Conservation (phyloP, 2,329 filamentous ascomycete genomes). For the Colletotrichum lupini region DNA sequence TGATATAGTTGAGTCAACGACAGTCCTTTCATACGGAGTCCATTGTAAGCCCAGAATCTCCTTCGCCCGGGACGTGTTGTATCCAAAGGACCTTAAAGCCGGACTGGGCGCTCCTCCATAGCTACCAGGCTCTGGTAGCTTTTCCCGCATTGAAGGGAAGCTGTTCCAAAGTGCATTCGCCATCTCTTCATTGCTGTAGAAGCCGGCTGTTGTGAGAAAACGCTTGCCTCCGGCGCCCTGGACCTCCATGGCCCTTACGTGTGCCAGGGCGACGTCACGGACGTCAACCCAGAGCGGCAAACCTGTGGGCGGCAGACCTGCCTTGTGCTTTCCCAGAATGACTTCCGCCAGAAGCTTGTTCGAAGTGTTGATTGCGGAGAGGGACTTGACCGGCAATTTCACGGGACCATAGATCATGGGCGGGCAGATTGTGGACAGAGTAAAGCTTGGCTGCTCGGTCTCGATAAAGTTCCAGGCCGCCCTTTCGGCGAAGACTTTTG, state of each 20-base stretch:
- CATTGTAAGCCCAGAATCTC: conserved; percentile 59
- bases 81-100: conserved; percentile 35
- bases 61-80: conserved; percentile 54
- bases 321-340: conserved; percentile 43
- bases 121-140: conserved; percentile 39
- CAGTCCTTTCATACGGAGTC: conserved; percentile 56
- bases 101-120: conserved; percentile 23
- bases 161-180: conserved; percentile 38
- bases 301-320: conserved; percentile 33
- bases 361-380: conserved; percentile 40
- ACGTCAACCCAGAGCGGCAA: conserved; percentile 41
- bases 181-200: conserved; percentile 38
- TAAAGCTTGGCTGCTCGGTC: conserved; percentile 40
- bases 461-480: conserved; percentile 44
- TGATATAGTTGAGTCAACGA: conserved; percentile 51
- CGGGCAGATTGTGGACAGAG: conserved; percentile 41
- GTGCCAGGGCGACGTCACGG: conserved; percentile 43
- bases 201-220: conserved; percentile 41
- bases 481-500: conserved; percentile 42
- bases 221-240: conserved; percentile 41
- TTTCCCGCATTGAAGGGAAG: conserved; percentile 37
- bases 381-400: conserved; percentile 10
- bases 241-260: conserved; percentile 40
- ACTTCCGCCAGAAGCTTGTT: conserved; percentile 42
- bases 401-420: conserved; percentile 43